Base-by-base conservation (phyloP, 139 green algal species). In the Edaphochlamys debaryana region DNA sequence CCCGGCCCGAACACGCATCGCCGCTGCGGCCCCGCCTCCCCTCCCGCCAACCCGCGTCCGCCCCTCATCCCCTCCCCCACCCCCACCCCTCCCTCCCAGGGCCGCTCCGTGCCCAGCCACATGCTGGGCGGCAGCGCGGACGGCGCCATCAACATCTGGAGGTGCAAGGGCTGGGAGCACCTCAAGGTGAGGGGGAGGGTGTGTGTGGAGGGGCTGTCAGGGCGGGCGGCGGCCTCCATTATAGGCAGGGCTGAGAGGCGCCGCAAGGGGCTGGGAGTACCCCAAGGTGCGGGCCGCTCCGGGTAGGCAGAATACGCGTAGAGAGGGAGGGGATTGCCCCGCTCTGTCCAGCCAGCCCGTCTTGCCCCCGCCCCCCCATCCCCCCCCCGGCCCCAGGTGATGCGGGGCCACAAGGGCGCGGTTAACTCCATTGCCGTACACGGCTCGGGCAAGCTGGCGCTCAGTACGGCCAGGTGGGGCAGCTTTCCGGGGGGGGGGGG, bases 121-220 rank as follows among this genome's bases (percentile, higher is more conserved):
- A 89, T 98, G 67, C 84, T 98, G 29, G 92, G 87, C 27, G 95
- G 95, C 67, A 87, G 87, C n/a, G 90, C 91, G 22, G 95, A 98
- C 77, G 94, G 94, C 80, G 85, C 38, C n/a, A 79, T 98, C 25
- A 83, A 58, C 73, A 80, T 80, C 73, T 80, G 73, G 73, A 29
- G 73, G 15, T 80, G 73, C 58, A 36, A 38, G 29, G 73, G 69
- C 30, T 98, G 96, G 96, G 83, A 96, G 81, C 92, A 92, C 69
- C 69, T 97, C 50, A 96, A 95, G 84, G 88, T 92, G 41, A 2
- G 62, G n/a, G n/a, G 13, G 63, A 42, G 63, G 9, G 62, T 68
- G 62, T 38, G n/a, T 22, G 20, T 8, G 52, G 48, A 54, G 48
- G 48, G 9, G 22, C 3, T 37, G 45, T 40, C 6, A 66, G 6